Evolutionary conservation across 163 green algal genomes (phyloP), one percentile per base, ranked within the genome.

Genomic region (Volvox carteri): DNA sequence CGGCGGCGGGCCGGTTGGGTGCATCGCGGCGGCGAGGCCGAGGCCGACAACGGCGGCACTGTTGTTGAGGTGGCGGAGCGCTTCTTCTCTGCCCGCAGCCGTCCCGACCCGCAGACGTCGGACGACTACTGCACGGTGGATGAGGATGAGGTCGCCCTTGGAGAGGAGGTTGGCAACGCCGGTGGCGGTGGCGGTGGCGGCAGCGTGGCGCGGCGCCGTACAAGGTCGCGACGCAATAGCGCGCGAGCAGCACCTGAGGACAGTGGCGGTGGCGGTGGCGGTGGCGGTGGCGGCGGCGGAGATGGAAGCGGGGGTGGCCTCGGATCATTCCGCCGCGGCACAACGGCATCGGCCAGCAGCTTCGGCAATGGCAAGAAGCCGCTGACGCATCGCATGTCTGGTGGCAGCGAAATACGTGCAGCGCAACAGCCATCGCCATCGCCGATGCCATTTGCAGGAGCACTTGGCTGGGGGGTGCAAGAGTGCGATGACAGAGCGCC

Each of bases 81-180:
- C 14, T 77, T 77, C 70, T 78, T 78, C 70, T 78, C 70, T 21
- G 70, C 70, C 18, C 37, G 39, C 23, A 78, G 70, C 35, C 70
- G 70, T 5, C 70, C 54, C 39, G 70, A 78, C 33, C 30, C 35
- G 65, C 65, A 75, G 65, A 75, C 30, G 12, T 75, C 30, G 30
- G 65, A 75, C 9, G 65, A 75, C 7, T 75, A 75, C 65, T 48
- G 33, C 4, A 75, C 65, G 35, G 65, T 75, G 65, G 30, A 44
- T 25, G 65, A 75, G 65, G 65, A 75, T 33, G 65, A 75, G 12
- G 65, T 35, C 6, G 65, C 46, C 9, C 1, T 46, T 6, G 65
- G 33, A 46, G 65, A 75, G 12, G 65, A 75, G 3, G 1, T n/a
- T 9, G 35, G 65, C 65, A 30, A 21, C 2, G 11, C 60, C 28